These are phyloP conservation scores for Dittrichia graveolens DNA, from an alignment of 129 eudicot genomes.

Conservation along the genomic window DNA sequence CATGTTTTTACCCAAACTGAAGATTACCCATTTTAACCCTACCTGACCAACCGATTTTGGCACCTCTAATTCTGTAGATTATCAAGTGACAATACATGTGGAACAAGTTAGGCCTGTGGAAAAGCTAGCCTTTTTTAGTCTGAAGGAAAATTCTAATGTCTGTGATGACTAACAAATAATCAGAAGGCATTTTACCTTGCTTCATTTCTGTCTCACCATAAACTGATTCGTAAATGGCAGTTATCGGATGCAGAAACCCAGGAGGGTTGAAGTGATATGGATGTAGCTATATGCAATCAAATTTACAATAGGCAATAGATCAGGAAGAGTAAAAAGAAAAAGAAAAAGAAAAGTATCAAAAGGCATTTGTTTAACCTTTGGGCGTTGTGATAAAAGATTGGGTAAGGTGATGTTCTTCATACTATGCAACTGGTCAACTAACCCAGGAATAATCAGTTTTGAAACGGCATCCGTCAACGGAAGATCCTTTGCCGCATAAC, in stretches of 20 bases:
- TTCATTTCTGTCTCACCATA: constrained; percentile 95
- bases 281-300: constrained; percentile 57
- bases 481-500: constrained; percentile 76
- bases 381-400: constrained; percentile 55
- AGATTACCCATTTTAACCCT: background rate
- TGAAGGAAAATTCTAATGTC: background rate
- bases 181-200: constrained; percentile 58
- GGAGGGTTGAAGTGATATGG: constrained; percentile 91
- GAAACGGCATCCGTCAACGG: constrained; percentile 59
- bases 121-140: constrained; percentile 18
- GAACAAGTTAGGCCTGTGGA: constrained; percentile 3
- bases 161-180: constrained; percentile 10
- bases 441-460: constrained; percentile 75
- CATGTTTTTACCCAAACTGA: background rate
- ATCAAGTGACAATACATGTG: background rate
- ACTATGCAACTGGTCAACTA: constrained; percentile 73
- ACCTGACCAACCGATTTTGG: background rate
- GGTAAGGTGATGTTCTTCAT: constrained; percentile 67
- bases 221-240: constrained; percentile 71
- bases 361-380: constrained; percentile 50
- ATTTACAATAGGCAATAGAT: constrained; percentile 9
- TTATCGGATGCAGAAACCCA: constrained; percentile 77
- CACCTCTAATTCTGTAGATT: background rate
- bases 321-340: constrained; percentile 6
- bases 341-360: background rate